Conservation (phyloP, 2,329 filamentous ascomycete genomes). For the Exophiala alcalophila region DNA sequence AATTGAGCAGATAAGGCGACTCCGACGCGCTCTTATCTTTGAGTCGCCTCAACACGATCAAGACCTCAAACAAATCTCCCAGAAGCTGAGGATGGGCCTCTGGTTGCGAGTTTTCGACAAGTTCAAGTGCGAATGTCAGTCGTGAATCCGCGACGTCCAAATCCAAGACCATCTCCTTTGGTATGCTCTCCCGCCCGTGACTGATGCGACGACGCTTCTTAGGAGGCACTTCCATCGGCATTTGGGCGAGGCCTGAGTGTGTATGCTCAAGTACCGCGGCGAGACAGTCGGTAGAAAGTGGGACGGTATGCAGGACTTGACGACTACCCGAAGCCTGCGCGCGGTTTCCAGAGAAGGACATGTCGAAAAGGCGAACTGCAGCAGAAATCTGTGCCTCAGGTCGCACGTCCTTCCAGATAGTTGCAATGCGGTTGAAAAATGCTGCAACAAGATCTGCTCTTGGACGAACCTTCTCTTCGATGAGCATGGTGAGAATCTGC, state of each 20-base stretch:
- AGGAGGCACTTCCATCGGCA: constrained; percentile 68
- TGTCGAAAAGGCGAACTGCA: constrained; percentile 42
- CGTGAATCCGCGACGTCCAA: constrained; percentile 19
- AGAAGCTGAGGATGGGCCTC: constrained; percentile 72
- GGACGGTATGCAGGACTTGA: constrained; percentile 21
- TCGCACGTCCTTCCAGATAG: constrained; percentile 62
- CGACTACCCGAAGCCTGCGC: constrained; percentile 26
- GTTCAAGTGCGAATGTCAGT: constrained; percentile 75
- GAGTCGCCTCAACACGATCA: constrained; percentile 85
- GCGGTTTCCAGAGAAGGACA: constrained; percentile 37
- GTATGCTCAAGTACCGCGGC: constrained; percentile 70
- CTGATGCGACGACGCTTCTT: constrained; percentile 79
- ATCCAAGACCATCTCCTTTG: constrained; percentile 38
- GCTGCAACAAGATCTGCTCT: constrained; percentile 59
- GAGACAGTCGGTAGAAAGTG: constrained; percentile 47
- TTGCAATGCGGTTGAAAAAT: constrained; percentile 66
- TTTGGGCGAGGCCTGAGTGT: constrained; percentile 62
- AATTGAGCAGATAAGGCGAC: constrained; percentile 82
- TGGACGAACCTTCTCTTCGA: constrained; percentile 38
- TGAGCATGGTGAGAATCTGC: constrained; percentile 52
- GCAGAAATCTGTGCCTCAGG: constrained; percentile 38
- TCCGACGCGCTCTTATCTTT: constrained; percentile 78
- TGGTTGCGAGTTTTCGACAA: constrained; percentile 77
- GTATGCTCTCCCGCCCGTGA: constrained; percentile 54
- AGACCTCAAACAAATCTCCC: constrained; percentile 72